Percentiles rank a stretch among this genome's conserved stretches.
Evolutionary conservation across 2,329 filamentous ascomycete species (phyloP).

Genomic region (Pestalotiopsis sp.): DNA sequence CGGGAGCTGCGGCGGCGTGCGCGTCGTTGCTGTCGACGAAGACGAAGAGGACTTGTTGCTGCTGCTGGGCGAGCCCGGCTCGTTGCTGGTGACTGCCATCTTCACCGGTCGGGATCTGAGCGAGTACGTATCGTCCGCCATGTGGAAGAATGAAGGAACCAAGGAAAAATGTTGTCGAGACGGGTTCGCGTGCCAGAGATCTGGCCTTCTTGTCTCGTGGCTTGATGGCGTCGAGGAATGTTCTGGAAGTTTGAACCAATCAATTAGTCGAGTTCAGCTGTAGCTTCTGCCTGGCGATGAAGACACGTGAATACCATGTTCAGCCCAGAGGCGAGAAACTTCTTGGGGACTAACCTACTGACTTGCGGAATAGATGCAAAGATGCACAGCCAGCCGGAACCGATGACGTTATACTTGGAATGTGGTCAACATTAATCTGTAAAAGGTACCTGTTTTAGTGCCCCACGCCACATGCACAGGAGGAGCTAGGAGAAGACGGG

Average conservation of each 20-base stretch:
- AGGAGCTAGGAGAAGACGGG: neutral
- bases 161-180: neutral
- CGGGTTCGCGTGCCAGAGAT: neutral
- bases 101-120: conserved; percentile 24
- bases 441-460: neutral
- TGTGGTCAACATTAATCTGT: neutral
- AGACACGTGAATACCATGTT: neutral
- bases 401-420: neutral
- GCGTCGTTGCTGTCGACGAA: conserved; percentile 24
- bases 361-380: neutral
- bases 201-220: neutral
- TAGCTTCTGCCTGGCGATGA: neutral
- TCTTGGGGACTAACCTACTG: neutral
- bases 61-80: conserved; percentile 15
- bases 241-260: neutral
- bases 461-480: neutral
- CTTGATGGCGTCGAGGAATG: neutral
- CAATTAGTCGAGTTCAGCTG: neutral
- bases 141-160: conserved; percentile 4
- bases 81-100: conserved; percentile 21
- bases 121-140: conserved; percentile 21
- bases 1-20: conserved; percentile 63
- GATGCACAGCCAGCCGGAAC: neutral
- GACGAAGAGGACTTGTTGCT: conserved; percentile 9
- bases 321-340: neutral